These are phyloP conservation scores for Wickerhamiella nectarea DNA, from an alignment of 805 yeast species.

Conservation along the genomic window DNA sequence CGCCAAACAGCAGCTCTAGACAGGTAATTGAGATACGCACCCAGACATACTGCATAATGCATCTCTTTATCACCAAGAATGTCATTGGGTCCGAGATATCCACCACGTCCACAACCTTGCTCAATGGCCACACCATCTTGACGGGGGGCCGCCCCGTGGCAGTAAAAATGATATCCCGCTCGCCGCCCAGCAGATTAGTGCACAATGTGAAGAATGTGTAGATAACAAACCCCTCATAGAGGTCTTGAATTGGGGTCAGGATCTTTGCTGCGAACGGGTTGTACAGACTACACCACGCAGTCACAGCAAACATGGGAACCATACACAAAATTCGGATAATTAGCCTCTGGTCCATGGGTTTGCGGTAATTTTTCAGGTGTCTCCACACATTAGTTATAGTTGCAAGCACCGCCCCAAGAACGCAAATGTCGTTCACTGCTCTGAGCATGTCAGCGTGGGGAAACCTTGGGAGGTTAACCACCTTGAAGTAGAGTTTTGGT, in stretches of 20 bases:
- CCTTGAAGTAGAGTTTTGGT: too few species aligned
- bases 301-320: conserved; percentile 65
- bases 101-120: conserved; percentile 34
- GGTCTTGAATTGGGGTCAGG: conserved; percentile 46
- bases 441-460: conserved; percentile 10
- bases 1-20: conserved; percentile 6
- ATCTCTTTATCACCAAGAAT: conserved; percentile 64
- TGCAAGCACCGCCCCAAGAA: conserved; percentile 27
- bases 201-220: conserved; percentile 81
- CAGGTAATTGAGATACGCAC: conserved; percentile 67
- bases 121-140: conserved; percentile 40
- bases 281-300: conserved; percentile 48
- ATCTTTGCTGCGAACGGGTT: conserved; percentile 19
- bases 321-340: conserved; percentile 69
- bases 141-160: conserved; percentile 63
- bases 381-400: conserved; percentile 34
- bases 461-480: too few species aligned
- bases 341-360: conserved; percentile 76
- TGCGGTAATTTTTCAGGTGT: conserved; percentile 64
- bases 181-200: conserved; percentile 83
- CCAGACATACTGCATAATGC: conserved; percentile 91
- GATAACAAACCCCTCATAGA: conserved; percentile 91
- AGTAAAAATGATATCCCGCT: conserved; percentile 61
- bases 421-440: conserved; percentile 13
- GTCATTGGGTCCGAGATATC: conserved; percentile 81